Conservation (phyloP, 2,329 filamentous ascomycete genomes). For the Penicillium decumbens region DNA sequence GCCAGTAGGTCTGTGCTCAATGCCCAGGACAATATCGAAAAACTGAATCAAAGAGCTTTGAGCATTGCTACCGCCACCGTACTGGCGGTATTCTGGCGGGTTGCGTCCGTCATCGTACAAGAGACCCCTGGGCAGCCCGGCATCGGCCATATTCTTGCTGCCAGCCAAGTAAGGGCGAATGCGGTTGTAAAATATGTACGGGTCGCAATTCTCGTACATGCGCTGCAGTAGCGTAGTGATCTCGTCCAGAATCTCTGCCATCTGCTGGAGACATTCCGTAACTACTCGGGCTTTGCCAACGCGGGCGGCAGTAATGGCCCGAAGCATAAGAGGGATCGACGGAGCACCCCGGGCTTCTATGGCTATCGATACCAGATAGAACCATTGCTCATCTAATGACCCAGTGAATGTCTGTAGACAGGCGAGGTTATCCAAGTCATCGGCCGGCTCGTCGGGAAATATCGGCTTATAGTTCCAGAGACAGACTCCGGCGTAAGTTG, state of each 20-base stretch:
- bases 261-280: constrained; percentile 68
- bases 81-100: constrained; percentile 68
- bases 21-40: constrained; percentile 85
- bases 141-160: constrained; percentile 96
- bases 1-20: constrained; percentile 87
- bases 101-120: constrained; percentile 78
- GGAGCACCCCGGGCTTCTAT: constrained; percentile 90
- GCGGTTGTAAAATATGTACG: constrained; percentile 88
- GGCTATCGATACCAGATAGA: constrained; percentile 90
- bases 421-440: constrained; percentile 80
- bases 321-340: constrained; percentile 81
- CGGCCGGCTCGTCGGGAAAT: constrained; percentile 74
- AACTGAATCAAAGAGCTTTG: constrained; percentile 97
- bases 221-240: constrained; percentile 71
- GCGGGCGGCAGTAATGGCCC: constrained; percentile 76
- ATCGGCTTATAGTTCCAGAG: constrained; percentile 97
- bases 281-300: constrained; percentile 66
- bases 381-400: constrained; percentile 95
- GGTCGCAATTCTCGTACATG: constrained; percentile 95
- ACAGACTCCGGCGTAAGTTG: constrained; percentile 85
- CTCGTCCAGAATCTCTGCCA: constrained; percentile 85
- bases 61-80: constrained; percentile 90
- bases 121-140: constrained; percentile 80
- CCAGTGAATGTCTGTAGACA: constrained; percentile 89
- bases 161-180: constrained; percentile 95